A percentile compares a stretch with the other conserved stretches of the same genome.
Evolutionary conservation across 805 yeast species (phyloP).

Genomic region (Metschnikowia gruessii): DNA sequence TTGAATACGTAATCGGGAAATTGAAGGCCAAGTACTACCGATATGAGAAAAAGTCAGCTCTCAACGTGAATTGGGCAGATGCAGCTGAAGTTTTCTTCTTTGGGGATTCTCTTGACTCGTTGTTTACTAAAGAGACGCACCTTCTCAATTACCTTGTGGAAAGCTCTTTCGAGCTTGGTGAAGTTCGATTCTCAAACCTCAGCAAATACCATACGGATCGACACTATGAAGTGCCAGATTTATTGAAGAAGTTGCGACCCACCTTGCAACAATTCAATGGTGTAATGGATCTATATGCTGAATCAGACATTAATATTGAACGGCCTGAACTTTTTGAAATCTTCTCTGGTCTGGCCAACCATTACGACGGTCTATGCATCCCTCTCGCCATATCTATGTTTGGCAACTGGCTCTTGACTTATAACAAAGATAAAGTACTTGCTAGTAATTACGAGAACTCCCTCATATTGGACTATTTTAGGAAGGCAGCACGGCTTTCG

Average conservation of each 20-base stretch:
- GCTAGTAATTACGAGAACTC: constrained; percentile 22
- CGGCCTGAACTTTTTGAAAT: constrained; percentile 20
- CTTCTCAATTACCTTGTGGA: constrained; percentile 17
- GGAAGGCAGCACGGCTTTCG: constrained; percentile 22
- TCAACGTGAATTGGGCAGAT: constrained; percentile 17
- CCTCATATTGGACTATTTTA: constrained; percentile 22
- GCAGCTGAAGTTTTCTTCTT: constrained; percentile 23
- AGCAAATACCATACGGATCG: constrained; percentile 12
- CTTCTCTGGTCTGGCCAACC: constrained; percentile 18
- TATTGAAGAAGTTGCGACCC: constrained; percentile 12
- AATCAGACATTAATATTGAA: constrained; percentile 14
- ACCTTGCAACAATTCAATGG: constrained; percentile 13
- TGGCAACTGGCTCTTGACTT: constrained; percentile 25
- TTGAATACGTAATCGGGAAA: constrained; percentile 6
- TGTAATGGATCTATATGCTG: constrained; percentile 20
- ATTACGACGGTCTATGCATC: constrained; percentile 17
- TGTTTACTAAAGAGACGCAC: constrained; percentile 14
- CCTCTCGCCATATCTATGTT: constrained; percentile 28
- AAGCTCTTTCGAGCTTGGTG: constrained; percentile 22
- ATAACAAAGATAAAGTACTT: constrained; percentile 16
- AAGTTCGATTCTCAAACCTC: constrained; percentile 19
- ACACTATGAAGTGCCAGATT: constrained; percentile 1
- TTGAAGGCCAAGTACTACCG: constrained; percentile 7
- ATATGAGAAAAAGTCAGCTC: constrained; percentile 8
- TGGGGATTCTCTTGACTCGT: constrained; percentile 17